Conservation (phyloP, 1,139 yeast species). For the Pichia sp. region DNA sequence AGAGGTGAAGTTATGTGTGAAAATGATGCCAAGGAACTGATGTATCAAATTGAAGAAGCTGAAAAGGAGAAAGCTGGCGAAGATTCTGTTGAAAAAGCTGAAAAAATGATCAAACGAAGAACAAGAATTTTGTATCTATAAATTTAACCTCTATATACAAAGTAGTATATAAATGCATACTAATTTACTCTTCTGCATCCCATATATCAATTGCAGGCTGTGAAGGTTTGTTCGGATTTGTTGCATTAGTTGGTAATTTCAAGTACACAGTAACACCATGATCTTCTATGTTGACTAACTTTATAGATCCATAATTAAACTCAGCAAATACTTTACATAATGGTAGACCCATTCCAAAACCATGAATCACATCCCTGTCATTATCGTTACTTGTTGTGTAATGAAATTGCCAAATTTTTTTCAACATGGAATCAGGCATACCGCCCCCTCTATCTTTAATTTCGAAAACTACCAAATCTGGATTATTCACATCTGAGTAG, state of each 20-base stretch:
- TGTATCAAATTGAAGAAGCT: constrained; percentile 12
- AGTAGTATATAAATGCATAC: background rate
- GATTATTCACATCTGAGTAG: constrained; percentile 5
- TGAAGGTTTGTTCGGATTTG: background rate
- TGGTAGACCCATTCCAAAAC: constrained; percentile 28
- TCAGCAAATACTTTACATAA: constrained; percentile 23
- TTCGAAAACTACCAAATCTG: constrained; percentile 11
- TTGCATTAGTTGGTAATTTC: constrained; percentile 16
- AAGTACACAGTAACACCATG: constrained; percentile 22
- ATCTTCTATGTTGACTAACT: constrained; percentile 17
- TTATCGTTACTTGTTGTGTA: constrained; percentile 23
- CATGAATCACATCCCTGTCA: constrained; percentile 25
- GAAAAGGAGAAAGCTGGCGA: constrained; percentile 11
- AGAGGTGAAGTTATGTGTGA: constrained; percentile 50
- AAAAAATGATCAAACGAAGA: constrained; percentile 24
- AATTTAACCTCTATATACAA: background rate
- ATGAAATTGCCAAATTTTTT: constrained; percentile 27
- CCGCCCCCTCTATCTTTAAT: constrained; percentile 27
- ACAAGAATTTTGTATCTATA: constrained; percentile 25
- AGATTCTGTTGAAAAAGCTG: constrained; percentile 3
- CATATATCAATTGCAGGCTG: constrained; percentile 5
- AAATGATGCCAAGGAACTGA: constrained; percentile 23
- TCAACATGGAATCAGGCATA: constrained; percentile 14
- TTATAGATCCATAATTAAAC: constrained; percentile 22
- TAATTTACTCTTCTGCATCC: background rate